These are phyloP conservation scores for Oryza meyeriana DNA, from an alignment of 176 grass and related monocot genomes.

Conservation along the genomic window DNA sequence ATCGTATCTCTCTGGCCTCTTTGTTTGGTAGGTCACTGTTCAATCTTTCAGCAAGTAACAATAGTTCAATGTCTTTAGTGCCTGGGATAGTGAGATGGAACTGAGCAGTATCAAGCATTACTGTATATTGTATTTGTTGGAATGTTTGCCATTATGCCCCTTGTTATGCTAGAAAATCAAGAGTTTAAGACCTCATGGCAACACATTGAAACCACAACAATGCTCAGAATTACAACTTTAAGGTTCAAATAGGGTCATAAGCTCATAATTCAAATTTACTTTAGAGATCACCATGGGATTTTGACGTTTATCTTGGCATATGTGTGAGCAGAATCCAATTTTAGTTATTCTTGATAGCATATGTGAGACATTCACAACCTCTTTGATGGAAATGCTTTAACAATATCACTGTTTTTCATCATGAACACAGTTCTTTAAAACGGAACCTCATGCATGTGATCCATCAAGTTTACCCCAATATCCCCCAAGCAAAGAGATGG, in stretches of 20 bases:
- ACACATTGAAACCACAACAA: not conserved
- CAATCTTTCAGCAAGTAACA: not conserved
- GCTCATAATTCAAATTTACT: not conserved
- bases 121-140: not conserved
- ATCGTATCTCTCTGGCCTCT: not conserved
- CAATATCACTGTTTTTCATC: constrained; percentile 6
- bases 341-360: constrained; percentile 6
- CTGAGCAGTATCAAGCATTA: not conserved
- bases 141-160: constrained; percentile 5
- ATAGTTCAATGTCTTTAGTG: constrained; percentile 2
- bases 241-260: not conserved
- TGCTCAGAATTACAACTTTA: not conserved
- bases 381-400: not conserved
- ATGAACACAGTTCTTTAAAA: constrained; percentile 65
- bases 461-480: constrained; percentile 77
- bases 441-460: constrained; percentile 64
- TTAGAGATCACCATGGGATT: not conserved
- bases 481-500: constrained; percentile 83
- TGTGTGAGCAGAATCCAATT: constrained; percentile 2
- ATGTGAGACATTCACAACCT: not conserved
- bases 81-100: constrained; percentile 4
- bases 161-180: constrained; percentile 5
- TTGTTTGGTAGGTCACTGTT: not conserved
- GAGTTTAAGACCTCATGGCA: not conserved
- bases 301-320: not conserved